Conservation (phyloP, 129 eudicot genomes). For the Cynara cardunculus region DNA sequence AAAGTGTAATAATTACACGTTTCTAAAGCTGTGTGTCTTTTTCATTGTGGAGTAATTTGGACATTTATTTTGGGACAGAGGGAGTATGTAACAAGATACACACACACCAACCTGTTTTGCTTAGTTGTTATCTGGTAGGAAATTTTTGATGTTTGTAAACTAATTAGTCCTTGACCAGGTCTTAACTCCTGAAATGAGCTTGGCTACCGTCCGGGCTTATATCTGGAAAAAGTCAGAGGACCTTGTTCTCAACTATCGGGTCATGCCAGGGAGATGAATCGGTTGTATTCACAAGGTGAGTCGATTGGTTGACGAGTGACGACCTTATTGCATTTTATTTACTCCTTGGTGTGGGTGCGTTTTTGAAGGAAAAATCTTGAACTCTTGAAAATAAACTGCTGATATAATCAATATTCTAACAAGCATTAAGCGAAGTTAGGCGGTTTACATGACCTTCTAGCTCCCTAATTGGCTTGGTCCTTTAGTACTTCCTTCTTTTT, state of each 20-base stretch:
- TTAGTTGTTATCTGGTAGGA: background rate
- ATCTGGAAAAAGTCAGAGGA: conserved; percentile 78
- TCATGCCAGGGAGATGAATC: conserved; percentile 40
- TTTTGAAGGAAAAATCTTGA: too few relatives aligned
- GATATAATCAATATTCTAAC: too few relatives aligned
- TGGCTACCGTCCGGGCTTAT: conserved; percentile 76
- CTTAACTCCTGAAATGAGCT: conserved; percentile 74
- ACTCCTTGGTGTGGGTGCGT: background rate
- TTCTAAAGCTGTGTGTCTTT: background rate
- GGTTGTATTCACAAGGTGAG: background rate
- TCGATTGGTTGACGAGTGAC: background rate
- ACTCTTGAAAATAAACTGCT: too few relatives aligned
- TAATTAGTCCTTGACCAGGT: conserved; percentile 40
- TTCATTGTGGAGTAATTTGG: background rate
- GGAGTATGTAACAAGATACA: background rate
- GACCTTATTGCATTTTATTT: background rate
- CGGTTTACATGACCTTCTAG: too few relatives aligned
- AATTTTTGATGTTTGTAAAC: background rate
- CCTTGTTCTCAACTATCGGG: conserved; percentile 63
- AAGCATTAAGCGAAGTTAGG: too few relatives aligned
- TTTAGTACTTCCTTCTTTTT: too few relatives aligned
- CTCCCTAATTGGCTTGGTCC: too few relatives aligned
- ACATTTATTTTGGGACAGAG: background rate
- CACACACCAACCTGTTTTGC: background rate
- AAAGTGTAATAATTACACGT: background rate